Conservation (phyloP, 495 filamentous ascomycete species). For the Neurospora hispaniola region DNA sequence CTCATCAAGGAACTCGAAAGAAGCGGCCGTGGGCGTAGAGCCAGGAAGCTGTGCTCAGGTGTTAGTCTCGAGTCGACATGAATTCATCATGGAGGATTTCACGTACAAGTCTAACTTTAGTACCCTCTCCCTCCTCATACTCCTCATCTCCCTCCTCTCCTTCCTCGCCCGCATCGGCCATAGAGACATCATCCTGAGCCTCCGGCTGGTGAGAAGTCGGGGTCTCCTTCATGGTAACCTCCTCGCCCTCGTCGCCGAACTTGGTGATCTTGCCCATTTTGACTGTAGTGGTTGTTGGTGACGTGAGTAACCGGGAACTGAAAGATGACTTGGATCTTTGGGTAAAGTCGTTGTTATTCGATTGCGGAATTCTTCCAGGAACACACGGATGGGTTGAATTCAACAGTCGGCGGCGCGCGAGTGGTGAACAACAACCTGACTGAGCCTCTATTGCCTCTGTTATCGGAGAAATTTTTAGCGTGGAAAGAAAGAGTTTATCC, state of each 20-base stretch:
- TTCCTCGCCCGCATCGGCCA: slow-evolving; percentile 24
- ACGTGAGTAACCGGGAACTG: not conserved
- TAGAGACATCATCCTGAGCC: slow-evolving; percentile 32
- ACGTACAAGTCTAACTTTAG: slow-evolving; percentile 28
- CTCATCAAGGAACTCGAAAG: slow-evolving; percentile 82
- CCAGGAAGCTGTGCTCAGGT: slow-evolving; percentile 49
- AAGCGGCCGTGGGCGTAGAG: slow-evolving; percentile 53
- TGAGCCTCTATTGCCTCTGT: not conserved
- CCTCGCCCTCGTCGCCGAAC: slow-evolving; percentile 14
- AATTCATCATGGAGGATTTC: not conserved
- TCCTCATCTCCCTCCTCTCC: slow-evolving; percentile 26
- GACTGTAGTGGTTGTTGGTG: slow-evolving; percentile 18
- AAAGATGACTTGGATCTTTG: not conserved
- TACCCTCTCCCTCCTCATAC: slow-evolving; percentile 13
- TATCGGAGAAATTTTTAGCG: slow-evolving; percentile 1
- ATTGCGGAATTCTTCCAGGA: not conserved
- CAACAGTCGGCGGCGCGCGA: not conserved
- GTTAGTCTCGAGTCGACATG: not conserved
- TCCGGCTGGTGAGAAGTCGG: slow-evolving; percentile 30
- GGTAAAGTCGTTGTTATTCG: not conserved
- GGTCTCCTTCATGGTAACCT: slow-evolving; percentile 46
- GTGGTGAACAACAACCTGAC: not conserved
- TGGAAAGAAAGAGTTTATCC: not conserved
- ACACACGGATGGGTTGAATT: not conserved
- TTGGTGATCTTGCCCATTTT: slow-evolving; percentile 13